These are phyloP conservation scores for Prunus mira DNA, from an alignment of 306 rosid species.

Conservation along the genomic window DNA sequence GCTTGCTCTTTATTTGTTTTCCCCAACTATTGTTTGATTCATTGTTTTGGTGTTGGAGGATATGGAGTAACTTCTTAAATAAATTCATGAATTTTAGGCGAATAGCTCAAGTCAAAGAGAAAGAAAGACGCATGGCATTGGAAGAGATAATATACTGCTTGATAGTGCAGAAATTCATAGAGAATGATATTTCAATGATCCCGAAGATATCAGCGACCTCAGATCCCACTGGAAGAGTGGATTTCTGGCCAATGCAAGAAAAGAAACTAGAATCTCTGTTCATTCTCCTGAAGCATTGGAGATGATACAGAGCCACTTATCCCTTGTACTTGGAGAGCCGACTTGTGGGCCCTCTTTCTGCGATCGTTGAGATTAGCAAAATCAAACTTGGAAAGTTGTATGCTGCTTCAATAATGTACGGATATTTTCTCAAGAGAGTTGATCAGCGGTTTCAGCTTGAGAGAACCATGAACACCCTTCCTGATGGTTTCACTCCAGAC, in stretches of 20 bases:
- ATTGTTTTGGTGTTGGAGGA: constrained; percentile 7
- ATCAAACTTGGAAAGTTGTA: constrained; percentile 89
- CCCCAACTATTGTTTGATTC: constrained; percentile 21
- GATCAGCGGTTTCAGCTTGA: constrained; percentile 94
- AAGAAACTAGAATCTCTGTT: constrained; percentile 71
- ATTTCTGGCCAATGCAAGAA: constrained; percentile 93
- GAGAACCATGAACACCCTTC: constrained; percentile 73
- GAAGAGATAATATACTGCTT: constrained; percentile 88
- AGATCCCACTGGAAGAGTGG: constrained; percentile 69
- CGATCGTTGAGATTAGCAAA: constrained; percentile 76
- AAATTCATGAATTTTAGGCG: constrained; percentile 56
- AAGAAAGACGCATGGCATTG: constrained; percentile 56
- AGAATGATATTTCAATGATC: constrained; percentile 67
- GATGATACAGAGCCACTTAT: constrained; percentile 87
- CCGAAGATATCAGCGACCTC: constrained; percentile 64
- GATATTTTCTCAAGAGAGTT: constrained; percentile 89
- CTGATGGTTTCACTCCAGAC: constrained; percentile 56
- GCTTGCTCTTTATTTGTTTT: background rate
- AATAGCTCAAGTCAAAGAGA: constrained; percentile 83
- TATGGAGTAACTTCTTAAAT: constrained; percentile 16
- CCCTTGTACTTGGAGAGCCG: constrained; percentile 78
- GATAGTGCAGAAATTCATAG: constrained; percentile 62
- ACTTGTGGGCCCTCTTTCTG: constrained; percentile 68
- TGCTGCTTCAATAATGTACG: constrained; percentile 98
- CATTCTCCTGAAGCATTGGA: constrained; percentile 90